Evolutionary conservation across 208 protist species (phyloP).

Genomic region (Vickermania spadyakhi): DNA sequence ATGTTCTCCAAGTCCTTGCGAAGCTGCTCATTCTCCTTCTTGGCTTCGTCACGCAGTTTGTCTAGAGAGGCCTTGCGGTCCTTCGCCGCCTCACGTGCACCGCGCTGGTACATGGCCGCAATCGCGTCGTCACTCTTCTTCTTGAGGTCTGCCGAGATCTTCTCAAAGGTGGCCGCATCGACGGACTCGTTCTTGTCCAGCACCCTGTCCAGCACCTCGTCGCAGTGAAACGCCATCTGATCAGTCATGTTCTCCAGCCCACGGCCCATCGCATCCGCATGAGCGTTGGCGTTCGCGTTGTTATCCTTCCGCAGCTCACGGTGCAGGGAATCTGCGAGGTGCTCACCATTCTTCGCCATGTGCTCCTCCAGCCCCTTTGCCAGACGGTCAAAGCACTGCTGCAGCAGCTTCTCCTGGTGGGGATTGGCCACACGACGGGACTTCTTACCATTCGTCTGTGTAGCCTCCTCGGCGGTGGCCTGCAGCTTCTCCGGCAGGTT

Average conservation of each 20-base stretch:
- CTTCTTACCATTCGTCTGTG: neutral
- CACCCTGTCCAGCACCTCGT: neutral
- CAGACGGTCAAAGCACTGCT: neutral
- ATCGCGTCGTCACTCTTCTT: neutral
- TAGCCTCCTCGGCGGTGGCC: neutral
- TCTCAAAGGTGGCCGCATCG: neutral
- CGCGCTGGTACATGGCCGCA: neutral
- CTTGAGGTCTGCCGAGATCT: neutral
- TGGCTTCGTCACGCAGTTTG: neutral
- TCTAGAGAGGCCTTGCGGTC: neutral
- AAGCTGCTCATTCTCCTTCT: conserved; percentile 1
- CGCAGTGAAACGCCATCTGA: neutral
- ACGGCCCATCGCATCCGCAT: neutral
- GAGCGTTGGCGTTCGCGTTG: neutral
- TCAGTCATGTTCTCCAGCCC: neutral
- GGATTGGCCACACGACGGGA: neutral
- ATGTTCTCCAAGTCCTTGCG: neutral
- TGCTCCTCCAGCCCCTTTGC: neutral
- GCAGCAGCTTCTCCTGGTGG: neutral
- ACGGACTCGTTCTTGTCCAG: neutral
- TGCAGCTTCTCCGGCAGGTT: neutral
- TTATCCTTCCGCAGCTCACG: neutral
- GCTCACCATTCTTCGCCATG: neutral
- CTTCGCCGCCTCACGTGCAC: neutral
- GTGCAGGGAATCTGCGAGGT: neutral